Base-by-base conservation (phyloP, 345 rosid species). In the Arabis alpina region DNA sequence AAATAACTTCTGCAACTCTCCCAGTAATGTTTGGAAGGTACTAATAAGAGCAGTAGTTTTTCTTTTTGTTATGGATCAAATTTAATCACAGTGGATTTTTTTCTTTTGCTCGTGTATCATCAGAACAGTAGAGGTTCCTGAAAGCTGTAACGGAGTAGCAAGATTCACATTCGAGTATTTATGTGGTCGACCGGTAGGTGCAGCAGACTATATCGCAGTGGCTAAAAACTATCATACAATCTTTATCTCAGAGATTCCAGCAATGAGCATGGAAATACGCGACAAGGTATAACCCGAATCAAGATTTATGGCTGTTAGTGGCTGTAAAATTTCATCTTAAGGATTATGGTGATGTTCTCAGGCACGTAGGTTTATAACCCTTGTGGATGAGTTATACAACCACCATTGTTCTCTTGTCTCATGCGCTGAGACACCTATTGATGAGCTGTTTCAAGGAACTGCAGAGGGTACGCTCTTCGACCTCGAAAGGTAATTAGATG, bases 11-110 rank as follows among this genome's bases (percentile, higher is more conserved):
- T 12, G 62, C 43, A 5, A 84, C 86, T 23, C 78, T 93, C 41
- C 88, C 88, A 16, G 93, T 93, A 59, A 93, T 93, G 97, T 90
- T 93, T 77, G 98, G 98, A 64, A 93, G 98, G 98, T 93, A 83
- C 16, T 54, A 73, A 9, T 66, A 25, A 57, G 66, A 54, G 1
- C 30, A 36, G 48, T 23, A 13, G 10, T n/a, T 37, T 10, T 37
- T 13, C 15, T 9, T 34, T 48, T 61, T 11, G 1, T 23, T 36
- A 36, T 50, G 15, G 37, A 27, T 56, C 37, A 56, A 6, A 44
- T 24, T 10, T 44, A 44, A 24, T 58, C 37, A 61, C 6, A 15
- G 39, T 24, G 23, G 19, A 36, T 8, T 36, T 10, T 14, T 59
- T 2, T 6, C 15, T 6, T 43, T 41, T 64, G 47, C 0, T 10